phyloP scores from a whole-genome alignment of 2,329 filamentous ascomycete species.

The Ceratocystis variospora region DNA sequence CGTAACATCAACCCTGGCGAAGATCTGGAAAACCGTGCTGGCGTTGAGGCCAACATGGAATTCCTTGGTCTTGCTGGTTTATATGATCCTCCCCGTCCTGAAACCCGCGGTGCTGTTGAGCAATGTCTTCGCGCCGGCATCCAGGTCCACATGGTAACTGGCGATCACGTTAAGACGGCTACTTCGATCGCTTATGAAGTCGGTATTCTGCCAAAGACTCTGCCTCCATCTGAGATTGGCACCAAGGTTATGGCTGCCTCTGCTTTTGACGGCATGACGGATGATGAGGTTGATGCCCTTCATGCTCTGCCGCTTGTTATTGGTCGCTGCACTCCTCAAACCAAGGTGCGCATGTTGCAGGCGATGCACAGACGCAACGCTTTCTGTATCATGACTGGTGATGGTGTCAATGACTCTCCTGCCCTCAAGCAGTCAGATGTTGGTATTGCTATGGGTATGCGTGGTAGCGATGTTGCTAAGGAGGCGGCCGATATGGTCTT shows the following conservation, averaged over 20 bases:
- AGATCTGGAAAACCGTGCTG: conserved; percentile 35
- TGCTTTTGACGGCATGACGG: conserved; percentile 48
- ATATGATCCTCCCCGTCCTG: conserved; percentile 57
- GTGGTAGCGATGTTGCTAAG: conserved; percentile 60
- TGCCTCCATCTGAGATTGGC: conserved; percentile 28
- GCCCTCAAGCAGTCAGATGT: conserved; percentile 60
- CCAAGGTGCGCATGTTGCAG: conserved; percentile 63
- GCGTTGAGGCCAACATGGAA: conserved; percentile 42
- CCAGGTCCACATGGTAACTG: conserved; percentile 55
- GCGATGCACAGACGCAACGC: conserved; percentile 54
- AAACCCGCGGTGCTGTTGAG: conserved; percentile 47
- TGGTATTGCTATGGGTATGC: conserved; percentile 60
- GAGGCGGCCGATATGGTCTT: conserved; percentile 80
- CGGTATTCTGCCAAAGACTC: conserved; percentile 38
- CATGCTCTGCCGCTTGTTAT: conserved; percentile 51
- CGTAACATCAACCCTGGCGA: conserved; percentile 30
- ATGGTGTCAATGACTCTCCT: conserved; percentile 62
- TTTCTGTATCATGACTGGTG: conserved; percentile 63
- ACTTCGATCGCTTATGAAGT: conserved; percentile 52
- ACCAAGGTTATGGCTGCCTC: conserved; percentile 46
- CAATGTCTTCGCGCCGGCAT: conserved; percentile 49
- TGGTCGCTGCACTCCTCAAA: conserved; percentile 54
- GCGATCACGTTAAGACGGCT: conserved; percentile 54
- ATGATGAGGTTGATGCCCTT: conserved; percentile 49
- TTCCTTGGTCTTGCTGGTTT: conserved; percentile 60